Evolutionary conservation across 1,284 basidiomycete genomes (phyloP).

Genomic region (Apiotrichum siamense): DNA sequence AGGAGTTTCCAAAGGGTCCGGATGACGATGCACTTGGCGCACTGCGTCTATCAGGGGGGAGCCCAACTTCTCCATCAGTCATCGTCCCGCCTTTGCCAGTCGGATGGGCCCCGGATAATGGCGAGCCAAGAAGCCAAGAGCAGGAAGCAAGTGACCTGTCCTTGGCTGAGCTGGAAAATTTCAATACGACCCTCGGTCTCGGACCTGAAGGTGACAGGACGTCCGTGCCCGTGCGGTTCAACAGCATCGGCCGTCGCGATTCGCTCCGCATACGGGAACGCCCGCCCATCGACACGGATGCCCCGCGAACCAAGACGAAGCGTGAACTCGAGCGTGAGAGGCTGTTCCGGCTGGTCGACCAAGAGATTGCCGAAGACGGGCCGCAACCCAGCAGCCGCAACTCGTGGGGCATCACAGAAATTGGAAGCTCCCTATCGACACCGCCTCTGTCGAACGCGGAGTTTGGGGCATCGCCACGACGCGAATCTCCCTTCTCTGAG

Average conservation of each 20-base stretch:
- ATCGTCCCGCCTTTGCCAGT: slow-evolving; percentile 23
- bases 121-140: background rate
- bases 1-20: background rate
- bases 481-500: background rate
- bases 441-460: background rate
- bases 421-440: slow-evolving; percentile 14
- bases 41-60: too few relatives aligned
- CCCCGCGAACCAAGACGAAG: slow-evolving; percentile 34
- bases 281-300: background rate
- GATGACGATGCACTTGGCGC: background rate
- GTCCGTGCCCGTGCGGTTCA: slow-evolving; percentile 27
- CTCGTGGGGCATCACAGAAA: slow-evolving; percentile 23
- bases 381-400: background rate
- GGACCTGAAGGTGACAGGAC: slow-evolving; percentile 2
- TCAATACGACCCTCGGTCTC: slow-evolving; percentile 7
- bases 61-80: too few relatives aligned
- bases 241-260: slow-evolving; percentile 36
- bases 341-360: slow-evolving; percentile 40
- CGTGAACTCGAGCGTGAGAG: slow-evolving; percentile 44
- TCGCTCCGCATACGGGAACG: slow-evolving; percentile 18
- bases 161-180: slow-evolving; percentile 9
- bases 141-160: background rate
- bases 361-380: slow-evolving; percentile 27
- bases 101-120: background rate
- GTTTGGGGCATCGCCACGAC: background rate